Conservation (phyloP, 805 yeast species). For the Sugiyamaella marilandica region DNA sequence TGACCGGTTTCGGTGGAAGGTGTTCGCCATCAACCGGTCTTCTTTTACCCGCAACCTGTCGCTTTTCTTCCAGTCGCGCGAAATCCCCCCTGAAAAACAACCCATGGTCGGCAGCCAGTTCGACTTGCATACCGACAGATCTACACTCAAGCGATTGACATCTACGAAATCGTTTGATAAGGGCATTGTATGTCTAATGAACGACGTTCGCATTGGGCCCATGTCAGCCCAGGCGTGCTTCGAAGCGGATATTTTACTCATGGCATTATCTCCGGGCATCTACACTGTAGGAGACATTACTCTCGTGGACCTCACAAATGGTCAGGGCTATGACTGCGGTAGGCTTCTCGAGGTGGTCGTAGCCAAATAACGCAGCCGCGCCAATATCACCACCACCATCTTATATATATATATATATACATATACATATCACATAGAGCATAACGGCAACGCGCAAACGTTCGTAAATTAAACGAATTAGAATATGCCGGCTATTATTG, state of each 20-base stretch:
- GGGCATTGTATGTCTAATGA: constrained; percentile 60
- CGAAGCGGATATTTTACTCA: constrained; percentile 56
- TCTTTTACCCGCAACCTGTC: constrained; percentile 48
- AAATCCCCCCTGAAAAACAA: not conserved
- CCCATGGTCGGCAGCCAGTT: not conserved
- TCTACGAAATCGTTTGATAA: constrained; percentile 38
- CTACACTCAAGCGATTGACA: constrained; percentile 34
- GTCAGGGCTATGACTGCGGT: constrained; percentile 69
- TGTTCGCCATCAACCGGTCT: constrained; percentile 62
- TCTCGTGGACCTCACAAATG: constrained; percentile 56
- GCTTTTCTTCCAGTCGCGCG: constrained; percentile 39
- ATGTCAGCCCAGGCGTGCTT: constrained; percentile 57
- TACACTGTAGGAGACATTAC: constrained; percentile 61
- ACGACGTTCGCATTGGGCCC: constrained; percentile 60
- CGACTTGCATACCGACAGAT: constrained; percentile 14
- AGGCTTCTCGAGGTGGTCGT: constrained; percentile 65
- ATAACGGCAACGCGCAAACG: too few species aligned
- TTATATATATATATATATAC: too few species aligned
- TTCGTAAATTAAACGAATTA: not conserved
- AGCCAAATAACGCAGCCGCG: not conserved
- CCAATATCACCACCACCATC: too few species aligned
- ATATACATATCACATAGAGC: too few species aligned
- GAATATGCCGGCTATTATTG: not conserved
- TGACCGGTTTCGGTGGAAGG: constrained; percentile 53
- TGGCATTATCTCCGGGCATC: constrained; percentile 63